Evolutionary conservation across 805 yeast genomes (phyloP).

Genomic region (Lipomyces chichibuensis): DNA sequence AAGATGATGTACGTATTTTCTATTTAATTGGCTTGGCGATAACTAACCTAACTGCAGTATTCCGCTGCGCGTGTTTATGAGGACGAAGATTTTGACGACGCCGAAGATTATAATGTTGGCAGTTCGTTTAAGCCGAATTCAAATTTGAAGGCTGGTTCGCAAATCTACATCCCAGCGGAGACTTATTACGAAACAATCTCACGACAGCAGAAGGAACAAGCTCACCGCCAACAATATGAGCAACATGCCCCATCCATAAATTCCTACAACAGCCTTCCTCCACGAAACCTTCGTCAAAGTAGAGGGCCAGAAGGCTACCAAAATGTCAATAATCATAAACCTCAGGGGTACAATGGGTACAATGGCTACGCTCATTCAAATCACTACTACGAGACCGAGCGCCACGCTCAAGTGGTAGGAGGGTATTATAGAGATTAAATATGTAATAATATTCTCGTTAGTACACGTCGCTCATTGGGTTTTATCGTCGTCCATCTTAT

Average conservation of each 20-base stretch:
- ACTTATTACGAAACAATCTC: conserved; percentile 25
- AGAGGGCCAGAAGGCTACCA: background rate
- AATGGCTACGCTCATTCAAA: conserved; percentile 1
- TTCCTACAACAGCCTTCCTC: background rate
- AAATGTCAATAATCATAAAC: background rate
- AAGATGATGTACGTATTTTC: conserved; percentile 20
- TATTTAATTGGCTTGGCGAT: background rate
- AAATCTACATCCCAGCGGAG: conserved; percentile 13
- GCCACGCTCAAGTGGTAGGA: conserved; percentile 2
- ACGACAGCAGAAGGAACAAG: conserved; percentile 25
- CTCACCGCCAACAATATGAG: conserved; percentile 2
- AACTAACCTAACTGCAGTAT: background rate
- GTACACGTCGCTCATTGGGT: background rate
- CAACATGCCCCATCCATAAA: background rate
- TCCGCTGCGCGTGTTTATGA: conserved; percentile 2
- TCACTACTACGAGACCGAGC: conserved; percentile 1
- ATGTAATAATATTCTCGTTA: background rate
- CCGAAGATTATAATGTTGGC: conserved; percentile 1
- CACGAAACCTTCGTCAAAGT: background rate
- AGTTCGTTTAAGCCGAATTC: background rate
- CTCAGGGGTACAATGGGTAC: background rate
- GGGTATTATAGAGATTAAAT: conserved; percentile 3
- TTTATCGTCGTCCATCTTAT: background rate
- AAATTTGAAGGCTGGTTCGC: background rate
- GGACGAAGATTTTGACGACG: conserved; percentile 2